Evolutionary conservation across 139 green algal species (phyloP).

Genomic region (Edaphochlamys debaryana): DNA sequence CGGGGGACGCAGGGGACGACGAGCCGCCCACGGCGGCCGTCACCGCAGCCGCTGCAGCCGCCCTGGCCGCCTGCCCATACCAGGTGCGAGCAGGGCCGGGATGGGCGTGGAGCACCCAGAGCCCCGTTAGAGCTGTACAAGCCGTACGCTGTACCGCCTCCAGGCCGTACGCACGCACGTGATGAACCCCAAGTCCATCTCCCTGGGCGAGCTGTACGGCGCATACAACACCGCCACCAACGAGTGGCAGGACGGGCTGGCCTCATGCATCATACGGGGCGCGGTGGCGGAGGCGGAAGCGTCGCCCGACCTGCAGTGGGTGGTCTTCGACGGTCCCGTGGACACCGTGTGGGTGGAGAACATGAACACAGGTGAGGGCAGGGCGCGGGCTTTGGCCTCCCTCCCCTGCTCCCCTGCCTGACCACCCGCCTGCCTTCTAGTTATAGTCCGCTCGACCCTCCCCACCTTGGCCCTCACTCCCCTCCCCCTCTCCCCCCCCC

Average conservation of each 20-base stretch:
- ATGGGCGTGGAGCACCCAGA: too few species aligned
- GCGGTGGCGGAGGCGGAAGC: slow-evolving; percentile 55
- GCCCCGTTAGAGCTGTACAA: too few species aligned
- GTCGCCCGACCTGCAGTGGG: slow-evolving; percentile 73
- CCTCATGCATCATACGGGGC: slow-evolving; percentile 71
- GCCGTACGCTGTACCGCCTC: too few species aligned
- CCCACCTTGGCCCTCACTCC: too few species aligned
- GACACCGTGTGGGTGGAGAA: slow-evolving; percentile 90
- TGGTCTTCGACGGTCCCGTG: slow-evolving; percentile 88
- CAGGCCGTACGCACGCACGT: slow-evolving; percentile 57
- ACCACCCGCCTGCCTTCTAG: neutral
- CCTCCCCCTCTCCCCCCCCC: too few species aligned
- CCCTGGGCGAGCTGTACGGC: slow-evolving; percentile 87
- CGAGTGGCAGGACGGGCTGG: slow-evolving; percentile 87
- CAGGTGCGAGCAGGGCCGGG: too few species aligned
- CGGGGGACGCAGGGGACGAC: too few species aligned
- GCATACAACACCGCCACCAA: slow-evolving; percentile 81
- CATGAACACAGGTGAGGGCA: slow-evolving; percentile 75
- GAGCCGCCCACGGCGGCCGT: neutral
- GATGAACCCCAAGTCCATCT: slow-evolving; percentile 89
- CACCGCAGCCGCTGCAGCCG: too few species aligned
- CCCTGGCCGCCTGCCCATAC: too few species aligned
- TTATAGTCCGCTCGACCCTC: too few species aligned
- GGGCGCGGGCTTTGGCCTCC: neutral
- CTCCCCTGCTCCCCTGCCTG: too few species aligned